A percentile compares a stretch with the other conserved stretches of the same genome.
Evolutionary conservation across 2,329 filamentous ascomycete species (phyloP).

Genomic region (Sphaerulina musiva): DNA sequence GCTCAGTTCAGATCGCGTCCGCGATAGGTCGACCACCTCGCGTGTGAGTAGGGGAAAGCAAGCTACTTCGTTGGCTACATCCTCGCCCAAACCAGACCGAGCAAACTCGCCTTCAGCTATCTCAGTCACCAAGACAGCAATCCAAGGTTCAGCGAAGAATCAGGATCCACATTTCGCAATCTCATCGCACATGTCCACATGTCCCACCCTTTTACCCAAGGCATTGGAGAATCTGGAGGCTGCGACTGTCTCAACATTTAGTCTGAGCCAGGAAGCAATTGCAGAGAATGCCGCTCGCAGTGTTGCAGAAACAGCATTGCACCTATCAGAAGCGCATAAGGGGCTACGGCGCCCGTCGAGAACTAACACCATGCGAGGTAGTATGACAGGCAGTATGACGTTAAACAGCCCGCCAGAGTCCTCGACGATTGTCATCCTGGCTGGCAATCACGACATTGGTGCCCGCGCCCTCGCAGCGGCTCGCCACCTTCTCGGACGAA

Average conservation of each 20-base stretch:
- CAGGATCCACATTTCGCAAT: slow-evolving; percentile 44
- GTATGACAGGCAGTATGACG: slow-evolving; percentile 51
- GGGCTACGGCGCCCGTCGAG: slow-evolving; percentile 26
- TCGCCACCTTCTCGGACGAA: slow-evolving; percentile 78
- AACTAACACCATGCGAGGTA: slow-evolving; percentile 50
- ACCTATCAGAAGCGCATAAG: slow-evolving; percentile 22
- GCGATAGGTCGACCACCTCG: slow-evolving; percentile 24
- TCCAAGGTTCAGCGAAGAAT: slow-evolving; percentile 16
- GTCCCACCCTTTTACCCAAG: slow-evolving; percentile 58
- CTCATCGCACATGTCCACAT: slow-evolving; percentile 49
- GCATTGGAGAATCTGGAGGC: slow-evolving; percentile 92
- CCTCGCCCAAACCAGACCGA: slow-evolving; percentile 28
- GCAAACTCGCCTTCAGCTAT: slow-evolving; percentile 29
- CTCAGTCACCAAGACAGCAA: slow-evolving; percentile 19
- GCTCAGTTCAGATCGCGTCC: slow-evolving; percentile 26
- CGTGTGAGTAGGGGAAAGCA: slow-evolving; percentile 19
- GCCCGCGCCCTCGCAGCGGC: slow-evolving; percentile 78
- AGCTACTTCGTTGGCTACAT: slow-evolving; percentile 21
- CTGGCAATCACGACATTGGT: slow-evolving; percentile 89
- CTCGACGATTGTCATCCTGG: slow-evolving; percentile 67
- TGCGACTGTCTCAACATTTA: slow-evolving; percentile 78
- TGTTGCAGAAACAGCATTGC: slow-evolving; percentile 74
- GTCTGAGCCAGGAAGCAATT: slow-evolving; percentile 82
- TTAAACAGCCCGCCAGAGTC: slow-evolving; percentile 38
- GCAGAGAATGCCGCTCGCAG: slow-evolving; percentile 85